These are phyloP conservation scores for Arthrobotrys iridis DNA, from an alignment of 2,329 filamentous ascomycete genomes.

Conservation along the genomic window DNA sequence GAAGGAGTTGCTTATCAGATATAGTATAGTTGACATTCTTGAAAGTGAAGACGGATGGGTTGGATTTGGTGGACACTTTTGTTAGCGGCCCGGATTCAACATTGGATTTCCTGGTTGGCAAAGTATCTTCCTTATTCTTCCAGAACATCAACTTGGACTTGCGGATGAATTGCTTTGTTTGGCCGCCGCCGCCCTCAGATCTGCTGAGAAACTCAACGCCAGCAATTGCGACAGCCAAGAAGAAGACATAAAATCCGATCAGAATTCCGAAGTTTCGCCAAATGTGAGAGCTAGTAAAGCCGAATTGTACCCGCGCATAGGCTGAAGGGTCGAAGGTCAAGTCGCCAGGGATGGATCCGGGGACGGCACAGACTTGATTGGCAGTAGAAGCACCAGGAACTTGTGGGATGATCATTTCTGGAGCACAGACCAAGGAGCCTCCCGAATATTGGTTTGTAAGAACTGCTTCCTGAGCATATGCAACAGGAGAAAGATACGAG, in stretches of 20 bases:
- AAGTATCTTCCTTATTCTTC: background rate
- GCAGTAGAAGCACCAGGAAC: constrained; percentile 64
- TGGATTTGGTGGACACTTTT: constrained; percentile 52
- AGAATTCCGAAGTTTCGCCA: constrained; percentile 82
- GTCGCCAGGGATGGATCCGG: constrained; percentile 68
- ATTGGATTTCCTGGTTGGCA: constrained; percentile 22
- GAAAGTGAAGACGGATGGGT: constrained; percentile 72
- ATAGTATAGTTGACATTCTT: constrained; percentile 77
- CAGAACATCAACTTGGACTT: constrained; percentile 32
- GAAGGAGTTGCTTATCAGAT: constrained; percentile 73
- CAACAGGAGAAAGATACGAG: constrained; percentile 67
- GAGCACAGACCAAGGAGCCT: constrained; percentile 69
- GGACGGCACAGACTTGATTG: constrained; percentile 69
- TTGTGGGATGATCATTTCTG: constrained; percentile 70
- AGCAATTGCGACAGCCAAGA: constrained; percentile 75
- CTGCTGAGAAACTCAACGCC: constrained; percentile 76
- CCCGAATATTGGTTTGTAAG: constrained; percentile 73
- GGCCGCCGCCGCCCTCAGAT: constrained; percentile 67
- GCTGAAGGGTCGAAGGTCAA: constrained; percentile 66
- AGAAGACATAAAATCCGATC: constrained; percentile 78
- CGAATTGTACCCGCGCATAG: constrained; percentile 69
- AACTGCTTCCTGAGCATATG: constrained; percentile 74
- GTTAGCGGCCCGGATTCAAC: constrained; percentile 23
- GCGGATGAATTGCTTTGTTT: constrained; percentile 55
- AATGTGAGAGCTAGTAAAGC: constrained; percentile 69